Evolutionary conservation across 345 rosid species (phyloP).

Genomic region (Acer saccharum): DNA sequence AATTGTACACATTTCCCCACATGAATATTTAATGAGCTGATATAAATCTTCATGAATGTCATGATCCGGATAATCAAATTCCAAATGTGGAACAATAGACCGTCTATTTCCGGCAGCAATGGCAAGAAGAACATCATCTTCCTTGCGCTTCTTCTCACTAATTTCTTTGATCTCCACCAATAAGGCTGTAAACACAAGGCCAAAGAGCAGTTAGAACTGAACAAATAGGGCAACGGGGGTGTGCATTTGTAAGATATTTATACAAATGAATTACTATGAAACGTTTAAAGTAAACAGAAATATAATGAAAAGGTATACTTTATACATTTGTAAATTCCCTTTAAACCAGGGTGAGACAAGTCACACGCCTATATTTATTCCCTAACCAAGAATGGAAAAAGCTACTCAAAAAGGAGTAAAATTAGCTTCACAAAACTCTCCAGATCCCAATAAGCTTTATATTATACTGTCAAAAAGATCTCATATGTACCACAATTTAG

Average conservation of each 20-base stretch:
- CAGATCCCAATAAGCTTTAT: not conserved
- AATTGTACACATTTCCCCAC: constrained; percentile 87
- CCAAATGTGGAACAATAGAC: constrained; percentile 64
- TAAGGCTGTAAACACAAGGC: constrained; percentile 58
- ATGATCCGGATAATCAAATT: constrained; percentile 75
- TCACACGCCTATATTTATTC: not conserved
- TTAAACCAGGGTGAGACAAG: not conserved
- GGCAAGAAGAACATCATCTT: constrained; percentile 80
- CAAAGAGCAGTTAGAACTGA: constrained; percentile 20
- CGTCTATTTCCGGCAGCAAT: constrained; percentile 84
- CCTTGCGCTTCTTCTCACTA: constrained; percentile 73
- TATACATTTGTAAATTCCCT: not conserved
- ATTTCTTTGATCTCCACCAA: constrained; percentile 91
- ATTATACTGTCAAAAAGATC: not conserved
- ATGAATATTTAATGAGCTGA: constrained; percentile 91
- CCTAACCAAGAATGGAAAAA: not conserved
- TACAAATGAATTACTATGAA: not conserved
- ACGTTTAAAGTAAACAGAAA: constrained; percentile 1
- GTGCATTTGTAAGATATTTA: not conserved
- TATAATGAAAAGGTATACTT: not conserved
- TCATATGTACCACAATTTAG: not conserved
- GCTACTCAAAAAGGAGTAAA: not conserved
- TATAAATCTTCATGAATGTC: constrained; percentile 90
- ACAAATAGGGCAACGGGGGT: not conserved
- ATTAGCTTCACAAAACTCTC: not conserved